phyloP scores from a whole-genome alignment of 805 yeast genomes.

The Myxozyma nipponensis region DNA sequence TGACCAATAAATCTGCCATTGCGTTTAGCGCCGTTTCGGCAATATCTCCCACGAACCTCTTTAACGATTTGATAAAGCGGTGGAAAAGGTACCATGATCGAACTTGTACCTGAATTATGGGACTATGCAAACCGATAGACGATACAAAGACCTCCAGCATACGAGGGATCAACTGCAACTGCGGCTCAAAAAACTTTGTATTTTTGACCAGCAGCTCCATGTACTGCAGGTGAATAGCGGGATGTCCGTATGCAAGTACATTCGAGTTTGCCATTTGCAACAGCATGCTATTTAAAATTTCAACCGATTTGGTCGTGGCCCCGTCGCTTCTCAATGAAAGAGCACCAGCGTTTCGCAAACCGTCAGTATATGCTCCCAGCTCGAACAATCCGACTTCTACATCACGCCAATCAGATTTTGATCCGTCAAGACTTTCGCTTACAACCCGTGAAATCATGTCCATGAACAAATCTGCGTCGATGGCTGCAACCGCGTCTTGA shows the following conservation, averaged over 20 bases:
- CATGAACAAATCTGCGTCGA: slow-evolving; percentile 57
- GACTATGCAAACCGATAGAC: slow-evolving; percentile 75
- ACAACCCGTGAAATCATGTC: slow-evolving; percentile 61
- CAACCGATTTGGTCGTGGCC: slow-evolving; percentile 51
- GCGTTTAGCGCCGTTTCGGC: slow-evolving; percentile 57
- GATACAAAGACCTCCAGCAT: slow-evolving; percentile 76
- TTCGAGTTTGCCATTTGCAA: slow-evolving; percentile 48
- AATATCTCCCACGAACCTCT: slow-evolving; percentile 55
- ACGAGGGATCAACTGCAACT: slow-evolving; percentile 50
- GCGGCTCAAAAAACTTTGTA: slow-evolving; percentile 52
- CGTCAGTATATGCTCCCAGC: slow-evolving; percentile 72
- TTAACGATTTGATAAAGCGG: slow-evolving; percentile 73
- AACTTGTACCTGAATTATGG: slow-evolving; percentile 65
- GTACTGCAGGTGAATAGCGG: slow-evolving; percentile 73
- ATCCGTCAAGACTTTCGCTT: slow-evolving; percentile 42
- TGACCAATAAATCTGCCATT: slow-evolving; percentile 54
- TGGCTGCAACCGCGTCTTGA: slow-evolving; percentile 74
- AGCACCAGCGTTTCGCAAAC: slow-evolving; percentile 73
- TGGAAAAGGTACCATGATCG: slow-evolving; percentile 90
- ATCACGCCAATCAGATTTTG: slow-evolving; percentile 59
- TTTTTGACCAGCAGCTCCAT: slow-evolving; percentile 85
- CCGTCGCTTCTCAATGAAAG: slow-evolving; percentile 50
- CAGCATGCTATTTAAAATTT: slow-evolving; percentile 61
- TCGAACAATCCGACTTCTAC: slow-evolving; percentile 85
- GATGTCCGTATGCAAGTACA: slow-evolving; percentile 57